Evolutionary conservation across 306 rosid species (phyloP).

Genomic region (Casuarina cunninghamiana): DNA sequence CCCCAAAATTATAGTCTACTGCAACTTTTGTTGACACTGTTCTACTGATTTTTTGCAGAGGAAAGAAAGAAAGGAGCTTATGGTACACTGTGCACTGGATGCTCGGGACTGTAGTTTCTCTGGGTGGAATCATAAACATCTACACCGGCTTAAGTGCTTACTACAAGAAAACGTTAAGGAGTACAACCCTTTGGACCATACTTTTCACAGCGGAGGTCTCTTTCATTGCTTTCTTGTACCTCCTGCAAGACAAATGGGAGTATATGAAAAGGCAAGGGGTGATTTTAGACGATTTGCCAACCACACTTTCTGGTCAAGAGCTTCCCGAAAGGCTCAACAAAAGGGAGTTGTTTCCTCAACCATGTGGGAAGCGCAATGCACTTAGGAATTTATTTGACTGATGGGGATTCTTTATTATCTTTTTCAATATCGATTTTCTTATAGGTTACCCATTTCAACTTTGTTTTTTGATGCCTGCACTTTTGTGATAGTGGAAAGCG

Average conservation of each 20-base stretch:
- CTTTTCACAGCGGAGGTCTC: slow-evolving; percentile 75
- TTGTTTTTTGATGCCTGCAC: slow-evolving; percentile 60
- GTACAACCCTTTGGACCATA: slow-evolving; percentile 72
- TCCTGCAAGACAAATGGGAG: slow-evolving; percentile 83
- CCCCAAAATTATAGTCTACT: not conserved
- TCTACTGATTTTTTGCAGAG: slow-evolving; percentile 43
- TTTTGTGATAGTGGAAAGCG: slow-evolving; percentile 27
- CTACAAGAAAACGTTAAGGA: slow-evolving; percentile 60
- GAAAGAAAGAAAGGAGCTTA: slow-evolving; percentile 65
- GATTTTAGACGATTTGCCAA: slow-evolving; percentile 38
- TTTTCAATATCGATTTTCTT: slow-evolving; percentile 2
- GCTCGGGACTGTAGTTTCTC: slow-evolving; percentile 68
- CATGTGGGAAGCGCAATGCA: slow-evolving; percentile 76
- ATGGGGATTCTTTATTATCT: slow-evolving; percentile 8
- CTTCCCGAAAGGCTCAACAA: slow-evolving; percentile 45
- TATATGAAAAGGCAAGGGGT: slow-evolving; percentile 76
- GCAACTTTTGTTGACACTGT: not conserved
- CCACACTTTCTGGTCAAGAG: slow-evolving; percentile 37
- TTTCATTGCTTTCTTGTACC: slow-evolving; percentile 64
- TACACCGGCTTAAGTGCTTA: slow-evolving; percentile 84
- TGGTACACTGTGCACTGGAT: slow-evolving; percentile 92
- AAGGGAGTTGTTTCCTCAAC: slow-evolving; percentile 53
- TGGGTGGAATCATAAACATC: slow-evolving; percentile 75
- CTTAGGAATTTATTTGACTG: slow-evolving; percentile 88
- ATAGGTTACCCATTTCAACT: slow-evolving; percentile 30